Evolutionary conservation across 495 filamentous ascomycete genomes (phyloP).

Genomic region (Aspergillus panamensis): DNA sequence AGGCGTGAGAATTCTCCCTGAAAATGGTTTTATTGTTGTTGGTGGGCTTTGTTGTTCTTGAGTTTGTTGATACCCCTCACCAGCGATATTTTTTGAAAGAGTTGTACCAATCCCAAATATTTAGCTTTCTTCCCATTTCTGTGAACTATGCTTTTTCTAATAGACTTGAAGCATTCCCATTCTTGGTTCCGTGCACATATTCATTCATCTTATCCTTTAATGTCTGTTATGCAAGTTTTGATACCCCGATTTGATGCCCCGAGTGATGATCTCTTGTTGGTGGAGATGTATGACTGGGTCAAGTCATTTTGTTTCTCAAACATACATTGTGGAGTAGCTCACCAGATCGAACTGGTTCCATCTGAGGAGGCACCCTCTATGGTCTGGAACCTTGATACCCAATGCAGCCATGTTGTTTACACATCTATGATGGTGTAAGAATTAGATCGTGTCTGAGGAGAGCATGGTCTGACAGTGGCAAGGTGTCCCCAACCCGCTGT

Average conservation of each 20-base stretch:
- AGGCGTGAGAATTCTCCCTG: background rate
- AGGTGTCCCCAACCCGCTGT: no score
- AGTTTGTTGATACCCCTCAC: slow-evolving; percentile 45
- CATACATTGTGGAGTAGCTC: no score
- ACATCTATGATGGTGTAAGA: no score
- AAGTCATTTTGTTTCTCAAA: no score
- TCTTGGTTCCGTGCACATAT: slow-evolving; percentile 25
- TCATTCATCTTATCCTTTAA: slow-evolving; percentile 12
- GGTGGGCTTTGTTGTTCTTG: slow-evolving; percentile 22
- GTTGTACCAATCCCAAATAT: slow-evolving; percentile 17
- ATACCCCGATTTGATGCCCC: background rate
- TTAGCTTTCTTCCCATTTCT: slow-evolving; percentile 14
- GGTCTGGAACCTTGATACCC: no score
- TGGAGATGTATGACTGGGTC: background rate
- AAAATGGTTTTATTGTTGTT: slow-evolving; percentile 13
- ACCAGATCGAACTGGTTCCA: no score
- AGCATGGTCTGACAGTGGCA: no score
- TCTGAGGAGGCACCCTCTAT: no score
- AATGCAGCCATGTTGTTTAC: no score
- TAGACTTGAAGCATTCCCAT: slow-evolving; percentile 21
- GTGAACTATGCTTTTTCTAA: slow-evolving; percentile 11
- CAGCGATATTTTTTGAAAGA: slow-evolving; percentile 32
- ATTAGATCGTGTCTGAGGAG: no score
- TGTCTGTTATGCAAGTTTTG: slow-evolving; percentile 2
- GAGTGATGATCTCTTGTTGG: background rate